Evolutionary conservation across 306 rosid species (phyloP).

Genomic region (Trichosanthes cucumerina): DNA sequence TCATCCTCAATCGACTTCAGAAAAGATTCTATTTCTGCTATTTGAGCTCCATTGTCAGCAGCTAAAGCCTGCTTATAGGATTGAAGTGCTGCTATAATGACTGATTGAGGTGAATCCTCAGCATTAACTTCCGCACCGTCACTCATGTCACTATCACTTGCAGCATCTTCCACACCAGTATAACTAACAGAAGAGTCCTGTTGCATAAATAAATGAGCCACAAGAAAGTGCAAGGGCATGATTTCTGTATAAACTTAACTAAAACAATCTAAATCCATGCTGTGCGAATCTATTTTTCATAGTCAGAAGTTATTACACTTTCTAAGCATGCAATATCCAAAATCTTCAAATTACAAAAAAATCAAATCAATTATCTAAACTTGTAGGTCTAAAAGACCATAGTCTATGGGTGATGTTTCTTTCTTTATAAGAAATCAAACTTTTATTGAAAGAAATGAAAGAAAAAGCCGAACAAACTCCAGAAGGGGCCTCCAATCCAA

Average conservation of each 20-base stretch:
- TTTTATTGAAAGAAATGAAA: too few species aligned
- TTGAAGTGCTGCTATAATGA: constrained; percentile 38
- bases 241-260: neutral
- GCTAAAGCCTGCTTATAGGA: constrained; percentile 69
- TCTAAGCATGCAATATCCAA: neutral
- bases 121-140: constrained; percentile 33
- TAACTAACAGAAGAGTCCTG: constrained; percentile 68
- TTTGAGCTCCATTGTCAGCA: constrained; percentile 48
- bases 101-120: constrained; percentile 42
- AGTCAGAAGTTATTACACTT: neutral
- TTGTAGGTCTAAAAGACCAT: neutral
- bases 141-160: constrained; percentile 19
- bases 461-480: too few species aligned
- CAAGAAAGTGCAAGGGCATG: neutral
- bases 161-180: constrained; percentile 28
- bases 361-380: neutral
- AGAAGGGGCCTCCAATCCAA: too few species aligned
- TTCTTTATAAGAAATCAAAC: too few species aligned
- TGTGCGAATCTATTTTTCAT: neutral
- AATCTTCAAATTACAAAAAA: neutral
- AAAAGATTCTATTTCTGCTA: constrained; percentile 57
- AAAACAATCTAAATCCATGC: neutral
- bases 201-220: constrained; percentile 28
- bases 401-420: neutral
- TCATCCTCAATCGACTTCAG: constrained; percentile 67